phyloP scores from a whole-genome alignment of 176 grass and related monocot species.

The Eragrostis nindensis region DNA sequence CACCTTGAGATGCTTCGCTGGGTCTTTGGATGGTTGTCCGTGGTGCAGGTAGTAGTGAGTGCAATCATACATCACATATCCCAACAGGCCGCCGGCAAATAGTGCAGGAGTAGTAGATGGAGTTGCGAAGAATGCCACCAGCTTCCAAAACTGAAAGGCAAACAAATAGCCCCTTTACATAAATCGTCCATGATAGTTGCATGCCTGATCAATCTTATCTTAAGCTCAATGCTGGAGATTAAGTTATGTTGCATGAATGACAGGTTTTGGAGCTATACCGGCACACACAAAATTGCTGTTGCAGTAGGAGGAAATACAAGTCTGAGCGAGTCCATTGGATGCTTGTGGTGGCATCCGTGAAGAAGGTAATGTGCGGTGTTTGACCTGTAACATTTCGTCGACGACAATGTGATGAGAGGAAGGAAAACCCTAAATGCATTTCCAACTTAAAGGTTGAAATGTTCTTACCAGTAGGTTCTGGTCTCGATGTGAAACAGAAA shows the following conservation, averaged over 20 bases:
- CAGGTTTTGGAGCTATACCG: conserved; percentile 48
- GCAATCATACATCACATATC: conserved; percentile 96
- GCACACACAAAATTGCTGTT: conserved; percentile 79
- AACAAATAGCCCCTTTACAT: not conserved
- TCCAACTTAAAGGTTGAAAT: not conserved
- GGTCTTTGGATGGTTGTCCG: conserved; percentile 76
- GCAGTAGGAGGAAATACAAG: conserved; percentile 89
- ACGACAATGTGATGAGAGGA: not conserved
- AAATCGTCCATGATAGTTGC: not conserved
- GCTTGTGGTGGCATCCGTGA: conserved; percentile 98
- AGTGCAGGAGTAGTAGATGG: conserved; percentile 74
- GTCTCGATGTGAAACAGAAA: conserved; percentile 96
- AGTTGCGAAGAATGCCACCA: conserved; percentile 58
- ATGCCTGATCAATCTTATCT: not conserved
- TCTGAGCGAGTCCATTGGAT: conserved; percentile 89
- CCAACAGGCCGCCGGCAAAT: conserved; percentile 83
- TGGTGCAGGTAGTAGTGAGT: conserved; percentile 95
- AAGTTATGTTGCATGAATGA: not conserved
- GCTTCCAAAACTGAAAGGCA: conserved; percentile 81
- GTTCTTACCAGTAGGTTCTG: conserved; percentile 66
- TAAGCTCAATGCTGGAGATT: not conserved
- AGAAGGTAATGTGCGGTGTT: conserved; percentile 90
- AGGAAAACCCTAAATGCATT: not conserved
- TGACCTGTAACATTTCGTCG: conserved; percentile 51
- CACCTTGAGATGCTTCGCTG: conserved; percentile 84